Evolutionary conservation across 768 basidiomycete genomes (phyloP), one percentile per base, ranked within the genome.

Genomic region (Cystobasidium tubakii): DNA sequence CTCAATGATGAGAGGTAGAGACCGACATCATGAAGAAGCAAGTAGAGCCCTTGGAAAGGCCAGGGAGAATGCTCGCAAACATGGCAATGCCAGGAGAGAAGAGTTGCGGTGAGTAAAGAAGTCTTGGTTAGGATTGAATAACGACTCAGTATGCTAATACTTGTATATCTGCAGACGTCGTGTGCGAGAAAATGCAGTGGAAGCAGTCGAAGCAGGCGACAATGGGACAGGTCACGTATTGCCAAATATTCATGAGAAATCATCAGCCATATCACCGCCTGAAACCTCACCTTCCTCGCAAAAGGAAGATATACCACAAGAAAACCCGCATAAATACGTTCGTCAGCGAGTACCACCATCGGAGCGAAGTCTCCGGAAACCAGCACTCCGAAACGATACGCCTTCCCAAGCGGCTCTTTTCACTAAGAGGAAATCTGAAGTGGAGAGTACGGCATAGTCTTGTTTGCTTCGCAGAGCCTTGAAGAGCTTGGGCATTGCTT

Each of bases 221-320:
- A 27, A 60, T 23, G 69, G 54, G n/a, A 71, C 69, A 3, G 69
- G 69, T 27, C 69, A 71, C 69, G 55, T 53, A 7, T 60, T 71
- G n/a, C 17, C 63, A 2, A 12, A 27, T 29, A 21, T 17, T 23
- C 2, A 10, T 33, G 66, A 43, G 15, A 21, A 19, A 12, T 50
- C 46, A 19, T 21, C 46, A 50, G 21, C 10, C 21, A 4, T 19
- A 50, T n/a, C 46, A 17, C 9, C 21, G 10, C 4, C 7, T 50
- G 46, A 3, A 19, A 9, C 46, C 21, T 50, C 46, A 3, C 21
- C 46, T 50, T 50, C 46, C 3, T 4, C 9, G 46, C 12, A 50
- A 21, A 50, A 50, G 46, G n/a, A 50, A 50, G 21, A 17, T 21
- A 15, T 50, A 3, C 46, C 7, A 50, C 46, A 50, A 12, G 46